Conservation (phyloP, 2,329 filamentous ascomycete genomes). For the Fonsecaea nubica region DNA sequence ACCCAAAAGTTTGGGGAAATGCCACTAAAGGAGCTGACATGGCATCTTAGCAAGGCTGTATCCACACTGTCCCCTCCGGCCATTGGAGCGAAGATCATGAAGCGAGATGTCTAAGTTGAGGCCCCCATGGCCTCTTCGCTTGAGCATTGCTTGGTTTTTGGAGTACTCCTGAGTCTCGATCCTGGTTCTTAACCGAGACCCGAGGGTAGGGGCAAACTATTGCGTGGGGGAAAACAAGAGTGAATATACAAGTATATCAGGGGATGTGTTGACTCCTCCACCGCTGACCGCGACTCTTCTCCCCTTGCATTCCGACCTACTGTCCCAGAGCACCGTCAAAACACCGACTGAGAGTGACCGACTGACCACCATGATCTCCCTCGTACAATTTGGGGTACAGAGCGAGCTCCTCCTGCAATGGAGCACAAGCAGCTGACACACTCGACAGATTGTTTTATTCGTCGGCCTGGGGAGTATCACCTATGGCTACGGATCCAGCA, state of each 20-base stretch:
- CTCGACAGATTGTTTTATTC: not conserved
- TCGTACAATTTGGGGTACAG: conserved; percentile 1
- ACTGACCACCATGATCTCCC: not conserved
- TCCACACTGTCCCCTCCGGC: not conserved
- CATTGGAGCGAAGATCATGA: not conserved
- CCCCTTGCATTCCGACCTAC: not conserved
- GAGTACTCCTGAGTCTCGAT: not conserved
- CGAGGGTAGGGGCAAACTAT: not conserved
- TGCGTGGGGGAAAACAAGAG: not conserved
- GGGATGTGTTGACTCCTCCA: not conserved
- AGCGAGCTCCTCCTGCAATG: no score
- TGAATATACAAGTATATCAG: not conserved
- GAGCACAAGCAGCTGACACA: not conserved
- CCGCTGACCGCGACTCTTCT: not conserved
- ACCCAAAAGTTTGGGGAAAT: no score
- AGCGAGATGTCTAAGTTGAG: not conserved
- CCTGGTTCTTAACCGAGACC: not conserved
- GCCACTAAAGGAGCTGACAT: not conserved
- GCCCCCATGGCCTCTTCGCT: not conserved
- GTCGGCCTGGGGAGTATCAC: conserved; percentile 13
- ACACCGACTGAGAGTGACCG: not conserved
- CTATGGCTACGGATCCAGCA: conserved; percentile 43
- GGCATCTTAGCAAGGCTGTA: not conserved
- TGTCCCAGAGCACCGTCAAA: not conserved
- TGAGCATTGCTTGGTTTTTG: not conserved